Base-by-base conservation (phyloP, 2,329 filamentous ascomycete genomes). In the Exophiala xenobiotica region DNA sequence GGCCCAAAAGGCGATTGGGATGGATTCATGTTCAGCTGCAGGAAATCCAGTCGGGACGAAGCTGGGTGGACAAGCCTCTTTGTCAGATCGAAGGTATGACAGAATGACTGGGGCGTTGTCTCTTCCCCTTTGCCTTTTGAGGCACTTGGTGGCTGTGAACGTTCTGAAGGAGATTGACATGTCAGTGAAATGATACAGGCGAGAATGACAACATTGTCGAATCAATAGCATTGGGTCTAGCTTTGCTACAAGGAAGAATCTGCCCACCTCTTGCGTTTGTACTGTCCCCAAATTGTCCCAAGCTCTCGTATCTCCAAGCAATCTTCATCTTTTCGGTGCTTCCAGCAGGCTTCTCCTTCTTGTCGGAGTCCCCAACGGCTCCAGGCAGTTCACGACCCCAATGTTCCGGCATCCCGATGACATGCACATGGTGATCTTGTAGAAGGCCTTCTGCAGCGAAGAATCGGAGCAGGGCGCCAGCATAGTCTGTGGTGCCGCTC, bases 361-460 rank as follows among this genome's bases (percentile, higher is more conserved):
- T 66, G 61, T 77, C 71, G 26, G 75, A 68, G 44, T 76, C 70
- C 57, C 76, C 70, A 40, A 79, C 78, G 26, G 95, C 68, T 0
- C 87, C 92, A 2, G 93, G 93, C 18, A 99, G 74, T 61, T 92
- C 90, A 57, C 87, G 78, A 29, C 84, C 82, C 93, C 93, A 97
- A 40, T 78, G 76, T 55, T 93, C 87, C 6, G 83, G 82, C 56
- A 88, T 77, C 2, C 90, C 92, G 29, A 97, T 77, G 3, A 95
- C 82, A 69, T 96, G 90, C 44, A 99, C 82, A 51, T 85, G 80
- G 65, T 99, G 93, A 1, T 89, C 90, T 65, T 99, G 93, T 4
- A 95, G 82, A 3, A 97, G 80, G 1, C 93, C 93, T 70, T 99
- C 91, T 0, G 92, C 91, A 1, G 90, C 92, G 71, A 90, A 99